Percentiles rank a stretch among this genome's conserved stretches.
phyloP scores from a whole-genome alignment of 2,329 filamentous ascomycete species.

The Ascocoryne sarcoides region DNA sequence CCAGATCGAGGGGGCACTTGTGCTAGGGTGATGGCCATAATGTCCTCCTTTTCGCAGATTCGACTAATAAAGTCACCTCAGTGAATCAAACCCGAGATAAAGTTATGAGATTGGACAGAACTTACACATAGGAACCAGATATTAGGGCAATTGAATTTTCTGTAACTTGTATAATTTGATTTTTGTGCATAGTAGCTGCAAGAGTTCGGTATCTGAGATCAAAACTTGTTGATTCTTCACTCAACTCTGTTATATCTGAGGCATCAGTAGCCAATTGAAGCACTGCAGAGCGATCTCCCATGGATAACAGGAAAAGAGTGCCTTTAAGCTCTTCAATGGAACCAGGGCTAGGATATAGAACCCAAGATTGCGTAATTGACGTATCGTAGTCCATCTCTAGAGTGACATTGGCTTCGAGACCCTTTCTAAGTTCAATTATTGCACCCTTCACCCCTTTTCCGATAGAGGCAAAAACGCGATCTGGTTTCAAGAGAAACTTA shows the following conservation, averaged over 20 bases:
- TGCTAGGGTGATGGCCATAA: conserved; percentile 8
- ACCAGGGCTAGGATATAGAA: conserved; percentile 29
- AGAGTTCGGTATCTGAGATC: conserved; percentile 47
- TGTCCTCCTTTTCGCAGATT: conserved; percentile 7
- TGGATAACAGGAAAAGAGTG: conserved; percentile 24
- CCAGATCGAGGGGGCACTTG: conserved; percentile 6
- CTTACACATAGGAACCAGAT: conserved; percentile 14
- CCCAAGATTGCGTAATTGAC: conserved; percentile 45
- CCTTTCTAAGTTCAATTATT: conserved; percentile 60
- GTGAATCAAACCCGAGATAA: conserved; percentile 5
- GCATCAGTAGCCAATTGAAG: conserved; percentile 42
- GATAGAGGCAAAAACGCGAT: conserved; percentile 58
- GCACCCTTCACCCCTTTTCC: conserved; percentile 54
- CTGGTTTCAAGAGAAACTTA: conserved; percentile 30
- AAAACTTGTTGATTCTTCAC: conserved; percentile 36
- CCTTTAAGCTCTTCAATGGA: conserved; percentile 7
- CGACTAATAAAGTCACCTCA: conserved; percentile 5
- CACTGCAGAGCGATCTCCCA: conserved; percentile 23
- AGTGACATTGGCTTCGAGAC: conserved; percentile 59
- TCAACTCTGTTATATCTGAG: conserved; percentile 35
- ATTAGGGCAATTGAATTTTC: conserved; percentile 30
- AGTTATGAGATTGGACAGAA: background rate
- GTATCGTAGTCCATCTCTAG: conserved; percentile 44
- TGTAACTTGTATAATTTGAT: conserved; percentile 45
- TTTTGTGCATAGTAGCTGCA: conserved; percentile 31